Evolutionary conservation across 2,329 filamentous ascomycete genomes (phyloP).

Genomic region (Cordyceps cateniannulata): DNA sequence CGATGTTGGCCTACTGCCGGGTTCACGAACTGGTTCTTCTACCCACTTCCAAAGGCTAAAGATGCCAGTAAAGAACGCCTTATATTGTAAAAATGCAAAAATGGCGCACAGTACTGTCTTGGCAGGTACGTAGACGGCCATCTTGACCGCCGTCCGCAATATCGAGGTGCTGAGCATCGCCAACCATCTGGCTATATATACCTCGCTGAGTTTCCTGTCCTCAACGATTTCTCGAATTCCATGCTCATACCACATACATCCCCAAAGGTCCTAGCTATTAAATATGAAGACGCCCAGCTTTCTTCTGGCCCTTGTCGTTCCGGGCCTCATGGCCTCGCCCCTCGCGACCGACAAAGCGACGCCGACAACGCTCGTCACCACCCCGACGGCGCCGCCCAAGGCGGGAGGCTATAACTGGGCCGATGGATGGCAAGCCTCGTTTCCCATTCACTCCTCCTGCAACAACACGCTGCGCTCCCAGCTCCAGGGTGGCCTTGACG

Average conservation of each 20-base stretch:
- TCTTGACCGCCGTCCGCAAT: neutral
- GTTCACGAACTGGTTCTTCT: neutral
- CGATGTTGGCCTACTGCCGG: neutral
- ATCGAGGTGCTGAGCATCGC: neutral
- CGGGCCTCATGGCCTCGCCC: neutral
- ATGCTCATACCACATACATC: neutral
- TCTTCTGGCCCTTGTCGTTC: neutral
- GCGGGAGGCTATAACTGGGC: constrained; percentile 26
- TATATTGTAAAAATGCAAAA: neutral
- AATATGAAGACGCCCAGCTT: neutral
- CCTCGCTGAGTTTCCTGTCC: neutral
- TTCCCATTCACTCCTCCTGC: constrained; percentile 57
- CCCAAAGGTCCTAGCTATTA: neutral
- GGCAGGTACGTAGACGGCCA: neutral
- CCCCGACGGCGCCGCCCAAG: constrained; percentile 17
- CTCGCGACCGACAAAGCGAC: constrained; percentile 4
- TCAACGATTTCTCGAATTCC: neutral
- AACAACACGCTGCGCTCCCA: constrained; percentile 55
- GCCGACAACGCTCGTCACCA: constrained; percentile 16
- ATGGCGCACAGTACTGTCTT: neutral
- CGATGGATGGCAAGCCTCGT: constrained; percentile 27
- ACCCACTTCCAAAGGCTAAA: neutral
- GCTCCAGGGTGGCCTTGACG: constrained; percentile 49
- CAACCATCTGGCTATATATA: neutral
- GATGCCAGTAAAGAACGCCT: neutral